Percentiles rank a stretch among this genome's conserved stretches.
phyloP scores from a whole-genome alignment of 2,329 filamentous ascomycete genomes.

The Colletotrichum sojae region DNA sequence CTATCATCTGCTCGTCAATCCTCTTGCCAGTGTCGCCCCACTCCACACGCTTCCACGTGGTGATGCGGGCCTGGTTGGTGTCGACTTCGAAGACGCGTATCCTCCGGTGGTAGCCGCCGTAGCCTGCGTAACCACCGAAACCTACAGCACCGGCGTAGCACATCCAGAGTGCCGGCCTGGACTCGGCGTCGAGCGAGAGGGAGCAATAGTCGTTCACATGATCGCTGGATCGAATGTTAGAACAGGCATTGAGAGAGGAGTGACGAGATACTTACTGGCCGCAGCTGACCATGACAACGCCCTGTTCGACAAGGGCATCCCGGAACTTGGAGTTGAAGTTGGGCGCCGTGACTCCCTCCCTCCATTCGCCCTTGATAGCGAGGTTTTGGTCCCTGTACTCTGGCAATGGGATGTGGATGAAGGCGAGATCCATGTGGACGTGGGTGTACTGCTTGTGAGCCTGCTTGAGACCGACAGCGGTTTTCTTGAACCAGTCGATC shows the following conservation, averaged over 20 bases:
- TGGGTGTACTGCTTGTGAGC: conserved; percentile 88
- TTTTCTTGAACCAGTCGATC: conserved; percentile 93
- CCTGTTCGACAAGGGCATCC: conserved; percentile 88
- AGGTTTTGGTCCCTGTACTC: conserved; percentile 81
- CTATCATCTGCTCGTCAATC: conserved; percentile 76
- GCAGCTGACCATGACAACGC: conserved; percentile 88
- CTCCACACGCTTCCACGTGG: conserved; percentile 93
- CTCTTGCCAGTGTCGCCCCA: conserved; percentile 66
- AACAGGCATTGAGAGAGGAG: background rate
- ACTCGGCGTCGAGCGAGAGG: conserved; percentile 69
- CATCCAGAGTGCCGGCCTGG: conserved; percentile 90
- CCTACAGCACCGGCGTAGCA: conserved; percentile 94
- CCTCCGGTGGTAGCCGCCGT: conserved; percentile 86
- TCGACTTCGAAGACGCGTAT: conserved; percentile 94
- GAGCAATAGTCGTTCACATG: conserved; percentile 98
- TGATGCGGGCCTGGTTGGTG: conserved; percentile 88
- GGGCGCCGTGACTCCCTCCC: conserved; percentile 89
- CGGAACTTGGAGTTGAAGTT: conserved; percentile 93
- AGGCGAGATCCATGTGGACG: conserved; percentile 94
- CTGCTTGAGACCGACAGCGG: conserved; percentile 80
- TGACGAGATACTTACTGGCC: conserved; percentile 78
- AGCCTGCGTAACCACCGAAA: conserved; percentile 96
- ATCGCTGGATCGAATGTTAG: conserved; percentile 67
- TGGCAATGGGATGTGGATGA: conserved; percentile 96
- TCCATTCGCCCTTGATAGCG: conserved; percentile 78